Evolutionary conservation across 768 basidiomycete species (phyloP).

Genomic region (Vishniacozyma victoriae): DNA sequence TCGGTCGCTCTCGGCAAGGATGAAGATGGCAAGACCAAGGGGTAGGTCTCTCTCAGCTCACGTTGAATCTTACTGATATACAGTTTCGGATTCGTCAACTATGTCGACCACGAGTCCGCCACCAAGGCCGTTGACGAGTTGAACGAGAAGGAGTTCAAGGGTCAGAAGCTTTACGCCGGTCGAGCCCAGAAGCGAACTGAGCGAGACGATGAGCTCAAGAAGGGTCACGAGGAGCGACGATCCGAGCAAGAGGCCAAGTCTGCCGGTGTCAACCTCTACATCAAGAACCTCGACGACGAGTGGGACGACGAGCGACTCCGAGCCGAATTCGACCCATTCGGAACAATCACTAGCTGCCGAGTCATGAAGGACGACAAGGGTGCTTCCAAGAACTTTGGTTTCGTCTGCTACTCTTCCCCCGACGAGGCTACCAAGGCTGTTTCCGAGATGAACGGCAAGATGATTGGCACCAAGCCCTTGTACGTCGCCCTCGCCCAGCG

Average conservation of each 20-base stretch:
- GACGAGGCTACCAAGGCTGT: constrained; percentile 99
- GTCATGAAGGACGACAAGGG: constrained; percentile 97
- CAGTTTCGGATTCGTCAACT: constrained; percentile 97
- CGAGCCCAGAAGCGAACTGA: constrained; percentile 98
- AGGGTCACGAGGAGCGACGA: constrained; percentile 85
- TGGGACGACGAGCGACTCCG: constrained; percentile 92
- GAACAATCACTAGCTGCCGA: constrained; percentile 96
- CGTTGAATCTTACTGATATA: not conserved
- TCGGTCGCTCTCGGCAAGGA: constrained; percentile 80
- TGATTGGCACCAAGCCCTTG: constrained; percentile 96
- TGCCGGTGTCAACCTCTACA: constrained; percentile 97
- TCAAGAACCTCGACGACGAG: constrained; percentile 98
- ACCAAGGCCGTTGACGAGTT: constrained; percentile 80
- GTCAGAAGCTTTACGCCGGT: constrained; percentile 87
- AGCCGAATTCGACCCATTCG: constrained; percentile 91
- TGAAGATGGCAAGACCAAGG: constrained; percentile 86
- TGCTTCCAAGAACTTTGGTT: constrained; percentile 92
- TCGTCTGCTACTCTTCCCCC: constrained; percentile 96
- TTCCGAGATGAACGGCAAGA: constrained; percentile 99
- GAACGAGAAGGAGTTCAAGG: constrained; percentile 75
- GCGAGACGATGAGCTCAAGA: constrained; percentile 92
- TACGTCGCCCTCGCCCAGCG: constrained; percentile 98
- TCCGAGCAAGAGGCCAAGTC: constrained; percentile 98
- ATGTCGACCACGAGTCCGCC: constrained; percentile 83
- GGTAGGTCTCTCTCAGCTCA: constrained; percentile 8